Evolutionary conservation across 1,284 basidiomycete species (phyloP).

Genomic region (Pseudozyma thailandica): DNA sequence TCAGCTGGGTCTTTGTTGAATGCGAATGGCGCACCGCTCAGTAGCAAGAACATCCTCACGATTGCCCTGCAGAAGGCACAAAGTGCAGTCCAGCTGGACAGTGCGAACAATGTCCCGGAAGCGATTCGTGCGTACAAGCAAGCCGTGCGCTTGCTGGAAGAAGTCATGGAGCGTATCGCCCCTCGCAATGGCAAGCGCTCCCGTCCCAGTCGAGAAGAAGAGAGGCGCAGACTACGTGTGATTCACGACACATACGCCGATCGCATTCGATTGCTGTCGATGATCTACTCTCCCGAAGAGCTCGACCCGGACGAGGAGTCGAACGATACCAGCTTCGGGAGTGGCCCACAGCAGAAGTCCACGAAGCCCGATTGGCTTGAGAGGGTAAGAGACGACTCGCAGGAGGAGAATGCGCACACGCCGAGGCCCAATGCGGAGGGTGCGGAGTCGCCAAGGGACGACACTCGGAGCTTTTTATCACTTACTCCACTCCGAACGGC

Average conservation of each 20-base stretch:
- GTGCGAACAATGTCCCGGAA: constrained; percentile 68
- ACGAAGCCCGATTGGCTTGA: constrained; percentile 38
- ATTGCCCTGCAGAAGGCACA: constrained; percentile 69
- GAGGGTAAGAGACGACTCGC: constrained; percentile 27
- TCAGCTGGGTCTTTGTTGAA: constrained; percentile 43
- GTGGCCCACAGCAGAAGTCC: constrained; percentile 9
- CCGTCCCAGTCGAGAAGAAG: constrained; percentile 64
- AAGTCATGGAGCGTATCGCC: constrained; percentile 69
- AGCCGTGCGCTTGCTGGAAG: constrained; percentile 67
- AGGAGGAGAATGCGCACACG: constrained; percentile 1
- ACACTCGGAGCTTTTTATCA: constrained; percentile 25
- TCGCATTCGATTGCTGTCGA: constrained; percentile 66
- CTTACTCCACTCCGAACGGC: constrained; percentile 27
- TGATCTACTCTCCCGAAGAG: constrained; percentile 55
- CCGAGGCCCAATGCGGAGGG: constrained; percentile 8
- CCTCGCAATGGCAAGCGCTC: constrained; percentile 56
- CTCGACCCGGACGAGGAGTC: constrained; percentile 11
- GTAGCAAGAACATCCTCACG: constrained; percentile 68
- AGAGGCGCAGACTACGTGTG: constrained; percentile 65
- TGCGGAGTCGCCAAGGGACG: constrained; percentile 19
- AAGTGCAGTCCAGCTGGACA: constrained; percentile 69
- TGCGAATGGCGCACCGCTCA: constrained; percentile 53
- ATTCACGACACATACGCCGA: constrained; percentile 70
- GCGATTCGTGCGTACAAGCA: constrained; percentile 69
- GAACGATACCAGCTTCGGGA: constrained; percentile 21